phyloP scores from a whole-genome alignment of 2,329 filamentous ascomycete genomes.

The Colletotrichum sp. region DNA sequence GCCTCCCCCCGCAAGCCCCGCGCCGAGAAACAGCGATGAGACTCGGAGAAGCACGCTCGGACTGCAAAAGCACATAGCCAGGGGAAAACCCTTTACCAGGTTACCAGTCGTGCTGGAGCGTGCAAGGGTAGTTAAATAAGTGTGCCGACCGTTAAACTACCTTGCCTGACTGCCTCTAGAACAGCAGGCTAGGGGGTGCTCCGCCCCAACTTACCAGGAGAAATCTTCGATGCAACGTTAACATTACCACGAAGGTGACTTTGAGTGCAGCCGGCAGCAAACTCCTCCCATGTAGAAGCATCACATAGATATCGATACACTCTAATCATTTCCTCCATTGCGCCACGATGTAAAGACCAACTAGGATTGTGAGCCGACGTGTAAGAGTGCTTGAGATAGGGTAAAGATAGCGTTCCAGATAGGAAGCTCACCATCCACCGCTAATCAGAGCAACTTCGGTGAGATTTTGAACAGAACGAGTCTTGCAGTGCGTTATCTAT shows the following conservation, averaged over 20 bases:
- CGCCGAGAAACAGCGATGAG: not conserved
- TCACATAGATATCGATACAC: not conserved
- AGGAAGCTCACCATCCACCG: not conserved
- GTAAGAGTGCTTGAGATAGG: not conserved
- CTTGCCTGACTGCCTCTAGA: not conserved
- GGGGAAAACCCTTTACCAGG: not conserved
- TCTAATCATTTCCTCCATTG: not conserved
- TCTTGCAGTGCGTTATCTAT: not conserved
- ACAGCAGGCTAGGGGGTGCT: not conserved
- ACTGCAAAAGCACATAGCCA: not conserved
- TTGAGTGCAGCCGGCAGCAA: not conserved
- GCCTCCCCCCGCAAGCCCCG: not conserved
- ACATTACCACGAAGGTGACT: not conserved
- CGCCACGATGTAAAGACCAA: not conserved
- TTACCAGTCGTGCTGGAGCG: not conserved
- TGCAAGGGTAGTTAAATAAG: not conserved
- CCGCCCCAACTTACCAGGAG: not conserved
- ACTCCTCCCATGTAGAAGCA: not conserved
- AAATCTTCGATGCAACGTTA: not conserved
- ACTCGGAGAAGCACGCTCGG: not conserved
- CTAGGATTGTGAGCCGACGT: not conserved
- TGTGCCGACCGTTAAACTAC: not conserved
- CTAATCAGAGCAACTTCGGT: not conserved
- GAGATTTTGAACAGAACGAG: not conserved
- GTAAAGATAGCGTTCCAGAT: not conserved